Percentiles rank a stretch among this genome's conserved stretches.
These are phyloP conservation scores for Suhomyces prunicola DNA, from an alignment of 805 yeast species.

Conservation along the genomic window DNA sequence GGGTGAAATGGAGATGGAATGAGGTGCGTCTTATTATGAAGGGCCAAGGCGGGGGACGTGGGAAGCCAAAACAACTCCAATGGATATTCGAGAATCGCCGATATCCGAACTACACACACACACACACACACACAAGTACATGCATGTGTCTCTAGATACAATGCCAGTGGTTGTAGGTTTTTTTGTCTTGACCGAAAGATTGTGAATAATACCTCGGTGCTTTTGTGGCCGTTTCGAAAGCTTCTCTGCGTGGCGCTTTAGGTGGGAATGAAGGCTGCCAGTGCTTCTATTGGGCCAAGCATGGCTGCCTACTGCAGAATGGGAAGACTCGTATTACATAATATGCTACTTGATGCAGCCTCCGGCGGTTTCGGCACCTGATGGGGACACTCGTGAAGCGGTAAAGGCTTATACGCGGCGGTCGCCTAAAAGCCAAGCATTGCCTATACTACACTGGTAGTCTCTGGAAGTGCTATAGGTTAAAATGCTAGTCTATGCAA, in stretches of 20 bases:
- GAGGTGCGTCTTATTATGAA: not conserved
- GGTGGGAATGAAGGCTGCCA: not conserved
- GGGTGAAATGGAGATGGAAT: not conserved
- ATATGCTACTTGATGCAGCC: not conserved
- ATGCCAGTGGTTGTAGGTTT: not conserved
- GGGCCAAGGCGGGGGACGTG: not conserved
- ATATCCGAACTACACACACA: not conserved
- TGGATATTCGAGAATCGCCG: not conserved
- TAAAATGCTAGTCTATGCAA: not conserved
- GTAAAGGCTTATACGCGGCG: not conserved
- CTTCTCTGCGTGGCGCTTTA: conserved; percentile 2
- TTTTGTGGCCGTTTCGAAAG: not conserved
- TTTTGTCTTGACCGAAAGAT: not conserved
- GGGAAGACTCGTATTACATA: not conserved
- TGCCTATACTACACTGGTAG: not conserved
- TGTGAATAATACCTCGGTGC: not conserved
- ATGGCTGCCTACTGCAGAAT: not conserved
- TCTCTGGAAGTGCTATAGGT: not conserved
- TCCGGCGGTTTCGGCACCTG: not conserved
- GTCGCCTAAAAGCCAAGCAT: not conserved
- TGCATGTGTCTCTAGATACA: not conserved
- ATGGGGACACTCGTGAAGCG: not conserved
- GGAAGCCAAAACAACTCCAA: not conserved
- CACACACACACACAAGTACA: not conserved
- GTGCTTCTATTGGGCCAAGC: not conserved